Conservation (phyloP, 805 yeast species). For the Schwanniomyces vanrijiae region DNA sequence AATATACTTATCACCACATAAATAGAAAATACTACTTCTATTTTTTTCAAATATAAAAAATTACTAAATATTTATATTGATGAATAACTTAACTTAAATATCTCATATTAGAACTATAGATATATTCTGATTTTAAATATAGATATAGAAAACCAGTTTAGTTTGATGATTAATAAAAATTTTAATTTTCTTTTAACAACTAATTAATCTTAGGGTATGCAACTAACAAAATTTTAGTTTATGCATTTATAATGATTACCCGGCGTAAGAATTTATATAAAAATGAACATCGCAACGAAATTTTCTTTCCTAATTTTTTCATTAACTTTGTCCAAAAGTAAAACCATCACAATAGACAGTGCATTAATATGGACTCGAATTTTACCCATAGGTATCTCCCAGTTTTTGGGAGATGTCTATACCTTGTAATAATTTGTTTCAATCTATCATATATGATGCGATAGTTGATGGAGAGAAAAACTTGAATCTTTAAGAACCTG, state of each 20-base stretch:
- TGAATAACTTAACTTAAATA: too few species aligned
- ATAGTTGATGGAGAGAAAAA: slow-evolving; percentile 49
- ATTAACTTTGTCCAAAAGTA: slow-evolving; percentile 65
- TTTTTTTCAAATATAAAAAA: too few species aligned
- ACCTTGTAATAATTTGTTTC: slow-evolving; percentile 8
- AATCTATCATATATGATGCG: slow-evolving; percentile 35
- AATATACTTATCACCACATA: too few species aligned
- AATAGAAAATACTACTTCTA: too few species aligned
- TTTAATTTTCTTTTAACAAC: too few species aligned
- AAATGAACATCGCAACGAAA: neutral
- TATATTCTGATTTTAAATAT: too few species aligned
- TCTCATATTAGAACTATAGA: too few species aligned
- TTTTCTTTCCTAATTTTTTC: slow-evolving; percentile 12
- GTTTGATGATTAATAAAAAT: too few species aligned
- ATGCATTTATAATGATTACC: neutral
- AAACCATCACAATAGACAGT: slow-evolving; percentile 70
- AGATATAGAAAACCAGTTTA: too few species aligned
- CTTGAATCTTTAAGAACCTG: slow-evolving; percentile 47
- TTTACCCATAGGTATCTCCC: slow-evolving; percentile 15
- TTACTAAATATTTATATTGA: too few species aligned
- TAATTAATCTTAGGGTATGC: too few species aligned
- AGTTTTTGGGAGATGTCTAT: slow-evolving; percentile 28
- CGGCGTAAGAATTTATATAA: neutral
- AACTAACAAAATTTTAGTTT: too few species aligned
- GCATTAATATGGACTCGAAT: slow-evolving; percentile 38